A percentile compares a stretch with the other conserved stretches of the same genome.
phyloP scores from a whole-genome alignment of 352 stramenopile genomes.

The Pythium sukuiense region DNA sequence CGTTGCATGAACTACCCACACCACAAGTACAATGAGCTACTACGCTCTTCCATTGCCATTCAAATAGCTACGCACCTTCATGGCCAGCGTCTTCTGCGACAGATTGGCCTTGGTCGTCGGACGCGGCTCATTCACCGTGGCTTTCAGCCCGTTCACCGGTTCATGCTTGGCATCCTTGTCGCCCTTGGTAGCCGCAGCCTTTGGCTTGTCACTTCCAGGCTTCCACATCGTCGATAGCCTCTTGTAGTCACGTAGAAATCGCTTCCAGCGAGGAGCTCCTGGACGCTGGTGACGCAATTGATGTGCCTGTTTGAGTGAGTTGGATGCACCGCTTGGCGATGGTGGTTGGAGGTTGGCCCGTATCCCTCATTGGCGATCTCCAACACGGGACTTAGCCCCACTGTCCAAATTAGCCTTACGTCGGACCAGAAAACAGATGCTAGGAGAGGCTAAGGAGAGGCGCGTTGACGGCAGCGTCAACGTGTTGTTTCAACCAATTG shows the following conservation, averaged over 20 bases:
- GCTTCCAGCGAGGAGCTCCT: not conserved
- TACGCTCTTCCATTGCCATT: not conserved
- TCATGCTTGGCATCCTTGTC: constrained; percentile 19
- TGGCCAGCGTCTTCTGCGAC: constrained; percentile 83
- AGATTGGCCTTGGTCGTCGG: constrained; percentile 48
- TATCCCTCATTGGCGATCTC: constrained; percentile 17
- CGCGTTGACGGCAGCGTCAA: constrained; percentile 11
- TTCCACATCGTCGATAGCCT: constrained; percentile 50
- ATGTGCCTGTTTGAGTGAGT: constrained; percentile 11
- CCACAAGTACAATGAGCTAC: not conserved
- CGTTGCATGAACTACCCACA: constrained; percentile 79
- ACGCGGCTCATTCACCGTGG: constrained; percentile 21
- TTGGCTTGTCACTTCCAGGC: constrained; percentile 42
- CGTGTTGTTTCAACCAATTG: constrained; percentile 17
- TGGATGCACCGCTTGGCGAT: constrained; percentile 25
- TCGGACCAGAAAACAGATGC: constrained; percentile 6
- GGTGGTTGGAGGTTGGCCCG: constrained; percentile 31
- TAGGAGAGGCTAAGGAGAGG: not conserved
- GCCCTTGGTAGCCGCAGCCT: constrained; percentile 18
- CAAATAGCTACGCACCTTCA: constrained; percentile 51
- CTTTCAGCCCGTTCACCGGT: constrained; percentile 24
- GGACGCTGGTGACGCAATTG: not conserved
- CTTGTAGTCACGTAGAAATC: not conserved
- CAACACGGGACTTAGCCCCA: constrained; percentile 17
- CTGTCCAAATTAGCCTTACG: not conserved